Conservation (phyloP, 768 basidiomycete genomes). For the Ramaria sp. region DNA sequence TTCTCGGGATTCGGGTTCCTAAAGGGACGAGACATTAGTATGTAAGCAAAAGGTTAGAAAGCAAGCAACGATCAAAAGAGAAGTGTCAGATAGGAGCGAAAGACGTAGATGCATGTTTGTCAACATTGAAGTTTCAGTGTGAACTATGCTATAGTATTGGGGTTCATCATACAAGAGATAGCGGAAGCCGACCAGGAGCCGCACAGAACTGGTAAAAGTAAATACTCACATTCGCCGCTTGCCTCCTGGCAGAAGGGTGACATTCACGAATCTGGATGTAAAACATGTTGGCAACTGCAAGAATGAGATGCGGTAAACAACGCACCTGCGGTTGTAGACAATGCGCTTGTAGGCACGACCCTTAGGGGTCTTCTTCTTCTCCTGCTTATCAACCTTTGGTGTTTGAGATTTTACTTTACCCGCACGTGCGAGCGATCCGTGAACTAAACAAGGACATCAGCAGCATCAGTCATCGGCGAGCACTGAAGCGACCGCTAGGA, state of each 20-base stretch:
- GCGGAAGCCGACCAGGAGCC: background rate
- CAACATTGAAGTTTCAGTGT: slow-evolving; percentile 86
- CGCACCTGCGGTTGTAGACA: slow-evolving; percentile 54
- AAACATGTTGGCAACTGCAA: background rate
- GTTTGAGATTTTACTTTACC: slow-evolving; percentile 99
- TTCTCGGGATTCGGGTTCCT: slow-evolving; percentile 64
- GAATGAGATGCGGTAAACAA: background rate
- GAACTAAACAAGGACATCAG: slow-evolving; percentile 43
- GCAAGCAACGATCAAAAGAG: slow-evolving; percentile 11
- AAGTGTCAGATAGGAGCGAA: slow-evolving; percentile 97
- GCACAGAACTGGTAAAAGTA: background rate
- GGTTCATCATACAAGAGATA: slow-evolving; percentile 41
- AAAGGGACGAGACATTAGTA: slow-evolving; percentile 7
- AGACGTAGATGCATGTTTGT: slow-evolving; percentile 83
- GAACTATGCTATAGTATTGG: slow-evolving; percentile 79
- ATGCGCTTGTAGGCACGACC: slow-evolving; percentile 97
- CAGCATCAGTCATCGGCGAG: too few species aligned
- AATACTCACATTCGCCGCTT: slow-evolving; percentile 91
- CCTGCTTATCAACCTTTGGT: slow-evolving; percentile 96
- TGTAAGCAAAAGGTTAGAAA: background rate
- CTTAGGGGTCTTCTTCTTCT: slow-evolving; percentile 97
- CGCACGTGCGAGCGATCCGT: slow-evolving; percentile 98
- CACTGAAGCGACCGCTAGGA: too few species aligned
- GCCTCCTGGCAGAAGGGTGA: slow-evolving; percentile 81
- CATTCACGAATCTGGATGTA: slow-evolving; percentile 75